Evolutionary conservation across 129 eudicot species (phyloP).

Genomic region (Chrysanthemum lavandulifolium): DNA sequence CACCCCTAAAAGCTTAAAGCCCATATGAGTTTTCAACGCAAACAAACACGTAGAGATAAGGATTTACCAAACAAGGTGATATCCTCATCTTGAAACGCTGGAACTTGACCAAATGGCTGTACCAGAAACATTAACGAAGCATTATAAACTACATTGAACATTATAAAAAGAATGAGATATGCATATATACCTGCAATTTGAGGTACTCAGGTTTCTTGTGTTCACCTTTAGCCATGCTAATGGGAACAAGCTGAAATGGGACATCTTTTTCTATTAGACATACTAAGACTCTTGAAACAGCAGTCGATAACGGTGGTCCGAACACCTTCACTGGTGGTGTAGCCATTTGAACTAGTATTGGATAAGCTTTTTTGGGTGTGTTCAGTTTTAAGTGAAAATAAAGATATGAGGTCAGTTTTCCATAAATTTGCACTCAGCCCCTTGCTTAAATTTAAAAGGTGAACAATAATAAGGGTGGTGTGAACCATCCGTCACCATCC

Average conservation of each 20-base stretch:
- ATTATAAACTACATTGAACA: not conserved
- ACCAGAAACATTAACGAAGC: conserved; percentile 8
- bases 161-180: not conserved
- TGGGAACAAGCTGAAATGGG: conserved; percentile 60
- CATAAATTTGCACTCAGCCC: too few relatives aligned
- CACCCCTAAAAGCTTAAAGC: too few relatives aligned
- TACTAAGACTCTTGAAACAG: conserved; percentile 66
- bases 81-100: conserved; percentile 77
- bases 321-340: conserved; percentile 60
- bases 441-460: too few relatives aligned
- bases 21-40: too few relatives aligned
- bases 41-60: too few relatives aligned
- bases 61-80: conserved; percentile 65
- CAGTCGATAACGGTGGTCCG: conserved; percentile 77
- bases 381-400: not conserved
- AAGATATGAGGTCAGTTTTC: not conserved
- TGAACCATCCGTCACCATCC: too few relatives aligned
- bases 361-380: conserved; percentile 16
- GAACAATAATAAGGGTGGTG: too few relatives aligned
- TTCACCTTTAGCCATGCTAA: conserved; percentile 53
- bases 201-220: conserved; percentile 68
- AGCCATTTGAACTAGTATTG: conserved; percentile 41
- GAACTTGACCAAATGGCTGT: conserved; percentile 95
- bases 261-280: conserved; percentile 68
- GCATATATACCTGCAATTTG: conserved; percentile 36